phyloP scores from a whole-genome alignment of 1,139 yeast species.

The Sugiyamaella pinicola region DNA sequence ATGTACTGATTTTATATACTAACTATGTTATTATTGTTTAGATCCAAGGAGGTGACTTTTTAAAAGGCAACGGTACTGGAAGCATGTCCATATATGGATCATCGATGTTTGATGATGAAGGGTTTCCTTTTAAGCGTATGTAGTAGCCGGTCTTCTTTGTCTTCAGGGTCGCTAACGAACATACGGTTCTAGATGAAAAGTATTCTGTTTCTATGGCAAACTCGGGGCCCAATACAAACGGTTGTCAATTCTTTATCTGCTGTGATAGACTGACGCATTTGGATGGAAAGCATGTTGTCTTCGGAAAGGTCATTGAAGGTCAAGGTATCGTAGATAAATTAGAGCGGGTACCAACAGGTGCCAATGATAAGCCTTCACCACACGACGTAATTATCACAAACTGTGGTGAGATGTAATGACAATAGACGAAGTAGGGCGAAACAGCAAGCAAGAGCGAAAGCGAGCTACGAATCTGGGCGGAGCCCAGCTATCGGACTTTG shows the following conservation, averaged over 20 bases:
- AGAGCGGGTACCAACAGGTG: slow-evolving; percentile 67
- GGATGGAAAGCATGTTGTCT: slow-evolving; percentile 46
- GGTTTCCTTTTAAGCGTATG: slow-evolving; percentile 68
- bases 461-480: background rate
- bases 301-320: slow-evolving; percentile 49
- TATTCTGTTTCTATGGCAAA: slow-evolving; percentile 51
- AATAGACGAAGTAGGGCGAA: background rate
- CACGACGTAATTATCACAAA: slow-evolving; percentile 34
- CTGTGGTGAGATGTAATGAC: slow-evolving; percentile 46
- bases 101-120: slow-evolving; percentile 80
- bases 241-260: slow-evolving; percentile 47
- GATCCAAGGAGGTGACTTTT: slow-evolving; percentile 50
- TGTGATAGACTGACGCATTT: slow-evolving; percentile 38
- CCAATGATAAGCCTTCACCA: slow-evolving; percentile 60
- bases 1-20: background rate
- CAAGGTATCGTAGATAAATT: slow-evolving; percentile 69
- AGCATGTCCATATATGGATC: slow-evolving; percentile 53
- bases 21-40: background rate
- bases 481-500: background rate
- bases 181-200: slow-evolving; percentile 40
- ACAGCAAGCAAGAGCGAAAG: background rate
- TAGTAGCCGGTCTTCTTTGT: slow-evolving; percentile 3
- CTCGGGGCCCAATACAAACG: slow-evolving; percentile 49
- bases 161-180: background rate
- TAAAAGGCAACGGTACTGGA: slow-evolving; percentile 52